These are phyloP conservation scores for Ophiostoma himal-ulmi DNA, from an alignment of 2,329 filamentous ascomycete genomes.

Conservation along the genomic window DNA sequence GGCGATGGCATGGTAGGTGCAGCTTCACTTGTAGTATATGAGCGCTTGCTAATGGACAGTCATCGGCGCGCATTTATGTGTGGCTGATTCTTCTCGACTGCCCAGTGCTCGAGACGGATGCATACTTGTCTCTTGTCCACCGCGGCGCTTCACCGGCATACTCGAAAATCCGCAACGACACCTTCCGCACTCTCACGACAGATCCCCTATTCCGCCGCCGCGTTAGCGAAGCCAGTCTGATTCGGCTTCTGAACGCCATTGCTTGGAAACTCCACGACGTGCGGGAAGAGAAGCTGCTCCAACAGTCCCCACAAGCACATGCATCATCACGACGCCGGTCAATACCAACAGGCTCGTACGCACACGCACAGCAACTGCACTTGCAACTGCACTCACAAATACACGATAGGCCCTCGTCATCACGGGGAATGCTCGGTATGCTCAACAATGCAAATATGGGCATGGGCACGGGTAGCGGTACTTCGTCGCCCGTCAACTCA, in stretches of 20 bases:
- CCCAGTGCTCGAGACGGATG: constrained; percentile 74
- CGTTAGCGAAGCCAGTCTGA: constrained; percentile 91
- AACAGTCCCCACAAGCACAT: constrained; percentile 14
- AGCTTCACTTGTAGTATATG: not conserved
- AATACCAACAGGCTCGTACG: not conserved
- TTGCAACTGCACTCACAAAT: constrained; percentile 9
- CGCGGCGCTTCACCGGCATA: constrained; percentile 92
- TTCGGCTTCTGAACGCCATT: constrained; percentile 87
- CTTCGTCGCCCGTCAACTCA: constrained; percentile 29
- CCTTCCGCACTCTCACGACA: constrained; percentile 91
- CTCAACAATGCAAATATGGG: constrained; percentile 16
- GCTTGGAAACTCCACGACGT: constrained; percentile 90
- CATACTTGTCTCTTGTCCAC: constrained; percentile 84
- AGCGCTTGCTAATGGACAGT: constrained; percentile 47
- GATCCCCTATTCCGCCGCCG: constrained; percentile 94
- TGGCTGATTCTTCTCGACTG: constrained; percentile 93
- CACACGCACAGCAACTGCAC: not conserved
- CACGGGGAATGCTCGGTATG: constrained; percentile 15
- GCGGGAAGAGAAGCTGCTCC: constrained; percentile 41
- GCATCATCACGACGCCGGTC: not conserved
- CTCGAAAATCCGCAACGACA: constrained; percentile 96
- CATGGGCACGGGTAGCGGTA: constrained; percentile 28
- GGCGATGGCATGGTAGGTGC: constrained; percentile 69
- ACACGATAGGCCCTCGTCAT: not conserved
- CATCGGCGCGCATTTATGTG: constrained; percentile 85